Base-by-base conservation (phyloP, 2,329 filamentous ascomycete genomes). In the Claviceps spartinae region DNA sequence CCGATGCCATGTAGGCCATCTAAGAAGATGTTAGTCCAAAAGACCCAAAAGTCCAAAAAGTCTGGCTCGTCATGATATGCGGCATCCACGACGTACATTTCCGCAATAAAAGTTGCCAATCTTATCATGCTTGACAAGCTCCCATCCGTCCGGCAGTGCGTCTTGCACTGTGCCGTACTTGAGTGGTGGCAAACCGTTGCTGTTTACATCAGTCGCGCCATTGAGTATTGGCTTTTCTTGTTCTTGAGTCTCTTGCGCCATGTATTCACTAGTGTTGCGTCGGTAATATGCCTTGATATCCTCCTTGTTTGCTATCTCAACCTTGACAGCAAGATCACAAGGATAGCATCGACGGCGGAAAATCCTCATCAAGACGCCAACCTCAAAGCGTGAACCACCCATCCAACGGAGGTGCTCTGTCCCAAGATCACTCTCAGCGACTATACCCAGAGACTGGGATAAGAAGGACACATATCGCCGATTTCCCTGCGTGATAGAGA, bases 331-430 rank as follows among this genome's bases (percentile, higher is more conserved):
- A 53, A 97, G 72, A 60, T 97, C 89, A 64, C 88, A 94, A 0
- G 93, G 93, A 64, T 95, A 97, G 22, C 86, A 75, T 36, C 80
- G 86, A 63, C 87, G 84, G 51, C 79, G 77, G 46, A 94, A 72
- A 18, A 96, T 73, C 26, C 90, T 80, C 56, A 83, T 75, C n/a
- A 94, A 63, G 55, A 95, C 81, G 6, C 93, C 93, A 61, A 85
- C 85, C 0, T 86, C 89, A 61, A 98, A 98, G 51, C 93, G 81
- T 34, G 82, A 76, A 47, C 78, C 77, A 18, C 93, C 93, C 85
- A 98, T 90, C 90, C 91, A 97, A 44, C 93, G 83, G 56, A 97
- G 69, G 62, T 94, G 73, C 61, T 98, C 93, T 0, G 93, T 98
- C 2, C 80, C 90, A 13, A 98, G 74, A 66, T 98, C 93, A 48